Conservation (phyloP, 441 rosid species). For the Viola pubescens region DNA sequence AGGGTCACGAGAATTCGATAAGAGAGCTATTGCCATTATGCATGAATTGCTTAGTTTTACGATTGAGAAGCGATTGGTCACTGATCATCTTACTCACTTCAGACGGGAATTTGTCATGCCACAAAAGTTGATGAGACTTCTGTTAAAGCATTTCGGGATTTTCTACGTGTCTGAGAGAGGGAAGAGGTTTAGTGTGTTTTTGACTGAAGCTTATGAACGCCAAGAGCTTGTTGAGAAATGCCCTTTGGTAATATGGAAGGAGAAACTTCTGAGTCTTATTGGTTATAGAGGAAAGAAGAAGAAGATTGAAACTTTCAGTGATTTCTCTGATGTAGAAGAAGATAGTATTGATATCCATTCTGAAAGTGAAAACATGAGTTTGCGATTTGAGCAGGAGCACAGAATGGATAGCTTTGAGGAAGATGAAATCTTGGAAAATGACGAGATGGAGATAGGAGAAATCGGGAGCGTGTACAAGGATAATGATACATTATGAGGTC, state of each 20-base stretch:
- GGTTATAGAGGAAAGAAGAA: constrained; percentile 80
- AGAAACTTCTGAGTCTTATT: constrained; percentile 45
- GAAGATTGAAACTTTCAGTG: constrained; percentile 41
- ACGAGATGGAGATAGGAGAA: constrained; percentile 44
- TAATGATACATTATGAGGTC: constrained; percentile 22
- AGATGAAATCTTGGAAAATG: constrained; percentile 21
- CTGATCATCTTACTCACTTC: constrained; percentile 81
- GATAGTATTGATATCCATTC: constrained; percentile 23
- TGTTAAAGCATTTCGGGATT: constrained; percentile 76
- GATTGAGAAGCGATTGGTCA: constrained; percentile 72
- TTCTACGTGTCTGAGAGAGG: constrained; percentile 90
- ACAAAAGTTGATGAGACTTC: constrained; percentile 84
- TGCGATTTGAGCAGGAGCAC: constrained; percentile 29
- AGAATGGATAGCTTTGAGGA: constrained; percentile 27
- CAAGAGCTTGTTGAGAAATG: constrained; percentile 56
- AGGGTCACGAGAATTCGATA: constrained; percentile 77
- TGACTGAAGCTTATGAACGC: constrained; percentile 71
- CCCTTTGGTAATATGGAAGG: constrained; percentile 65
- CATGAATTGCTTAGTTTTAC: constrained; percentile 85
- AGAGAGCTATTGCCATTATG: constrained; percentile 82
- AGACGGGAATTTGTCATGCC: constrained; percentile 75
- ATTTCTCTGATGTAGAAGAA: constrained; percentile 48
- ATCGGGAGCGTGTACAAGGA: constrained; percentile 29
- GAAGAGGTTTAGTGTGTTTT: constrained; percentile 77
- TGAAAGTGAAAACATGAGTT: constrained; percentile 26